phyloP scores from a whole-genome alignment of 2,329 filamentous ascomycete species.

The Colletotrichum plurivorum region DNA sequence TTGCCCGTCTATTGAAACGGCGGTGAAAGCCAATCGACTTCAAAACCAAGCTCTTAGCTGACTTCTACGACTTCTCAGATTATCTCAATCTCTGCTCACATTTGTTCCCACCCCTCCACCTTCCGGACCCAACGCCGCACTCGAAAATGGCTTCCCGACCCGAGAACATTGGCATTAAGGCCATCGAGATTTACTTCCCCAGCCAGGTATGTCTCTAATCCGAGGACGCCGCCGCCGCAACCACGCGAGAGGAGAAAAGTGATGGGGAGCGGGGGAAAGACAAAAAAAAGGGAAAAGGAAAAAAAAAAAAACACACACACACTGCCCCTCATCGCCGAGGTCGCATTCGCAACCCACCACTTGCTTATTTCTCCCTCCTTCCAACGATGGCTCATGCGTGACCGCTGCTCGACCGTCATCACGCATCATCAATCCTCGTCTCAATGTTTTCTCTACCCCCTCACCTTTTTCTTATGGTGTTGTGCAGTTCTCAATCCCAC shows the following conservation, averaged over 20 bases:
- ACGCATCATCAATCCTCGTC: not conserved
- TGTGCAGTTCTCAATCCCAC: slow-evolving; percentile 38
- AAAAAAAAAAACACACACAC: not conserved
- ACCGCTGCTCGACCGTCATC: no score
- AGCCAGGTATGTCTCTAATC: slow-evolving; percentile 75
- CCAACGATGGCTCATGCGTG: no score
- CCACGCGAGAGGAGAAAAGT: not conserved
- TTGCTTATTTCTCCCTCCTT: no score
- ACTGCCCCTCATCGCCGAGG: slow-evolving; percentile 40
- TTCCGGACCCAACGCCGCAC: slow-evolving; percentile 1
- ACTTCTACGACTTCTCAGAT: not conserved
- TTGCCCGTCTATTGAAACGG: slow-evolving; percentile 37
- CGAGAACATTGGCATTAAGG: slow-evolving; percentile 92
- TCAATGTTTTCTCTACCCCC: not conserved
- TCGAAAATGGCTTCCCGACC: slow-evolving; percentile 80
- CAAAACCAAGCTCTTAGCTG: not conserved
- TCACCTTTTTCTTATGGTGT: slow-evolving; percentile 11
- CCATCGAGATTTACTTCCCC: slow-evolving; percentile 91
- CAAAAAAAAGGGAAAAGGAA: not conserved
- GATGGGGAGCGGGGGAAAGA: no score
- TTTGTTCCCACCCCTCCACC: slow-evolving; percentile 1
- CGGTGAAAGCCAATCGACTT: slow-evolving; percentile 39
- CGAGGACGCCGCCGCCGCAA: slow-evolving; percentile 43
- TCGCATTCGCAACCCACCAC: slow-evolving; percentile 33
- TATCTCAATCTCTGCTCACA: not conserved